Percentiles rank a stretch among this genome's conserved stretches.
phyloP scores from a whole-genome alignment of 306 rosid species.

The Sophora flavescens region DNA sequence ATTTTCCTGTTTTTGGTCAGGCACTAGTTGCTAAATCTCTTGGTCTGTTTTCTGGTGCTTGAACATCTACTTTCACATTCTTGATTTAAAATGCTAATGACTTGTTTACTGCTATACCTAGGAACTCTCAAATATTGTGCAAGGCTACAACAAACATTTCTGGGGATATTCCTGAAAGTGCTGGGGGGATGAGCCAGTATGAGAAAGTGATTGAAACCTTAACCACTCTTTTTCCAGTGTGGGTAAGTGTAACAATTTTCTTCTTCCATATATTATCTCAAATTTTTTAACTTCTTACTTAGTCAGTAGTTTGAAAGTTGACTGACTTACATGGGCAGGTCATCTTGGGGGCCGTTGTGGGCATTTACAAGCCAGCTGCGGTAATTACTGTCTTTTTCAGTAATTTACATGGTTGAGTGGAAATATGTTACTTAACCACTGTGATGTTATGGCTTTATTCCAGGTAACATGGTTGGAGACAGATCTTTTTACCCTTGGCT shows the following conservation, averaged over 20 bases:
- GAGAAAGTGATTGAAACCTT: constrained; percentile 82
- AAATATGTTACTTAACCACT: constrained; percentile 46
- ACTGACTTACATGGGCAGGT: constrained; percentile 64
- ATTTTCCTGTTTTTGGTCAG: constrained; percentile 4
- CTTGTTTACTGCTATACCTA: constrained; percentile 44
- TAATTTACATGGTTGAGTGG: constrained; percentile 42
- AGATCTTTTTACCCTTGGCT: constrained; percentile 85
- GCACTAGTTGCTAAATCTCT: constrained; percentile 15
- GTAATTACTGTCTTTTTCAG: constrained; percentile 55
- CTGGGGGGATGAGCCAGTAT: constrained; percentile 60
- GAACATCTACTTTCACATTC: constrained; percentile 14
- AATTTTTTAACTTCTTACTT: constrained; percentile 40
- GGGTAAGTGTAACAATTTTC: constrained; percentile 65
- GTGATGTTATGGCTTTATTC: constrained; percentile 45
- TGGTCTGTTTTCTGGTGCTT: constrained; percentile 21
- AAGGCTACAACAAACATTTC: constrained; percentile 65
- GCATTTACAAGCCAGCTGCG: constrained; percentile 87
- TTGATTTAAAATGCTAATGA: constrained; percentile 22
- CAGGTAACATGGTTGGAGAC: constrained; percentile 95
- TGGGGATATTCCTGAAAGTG: constrained; percentile 65
- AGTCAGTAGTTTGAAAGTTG: constrained; percentile 33
- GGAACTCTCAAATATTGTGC: constrained; percentile 68
- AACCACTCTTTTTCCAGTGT: constrained; percentile 90
- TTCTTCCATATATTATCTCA: constrained; percentile 30
- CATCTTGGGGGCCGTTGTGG: constrained; percentile 78